Conservation (phyloP, 2,329 filamentous ascomycete species). For the Cladosporium sp. region DNA sequence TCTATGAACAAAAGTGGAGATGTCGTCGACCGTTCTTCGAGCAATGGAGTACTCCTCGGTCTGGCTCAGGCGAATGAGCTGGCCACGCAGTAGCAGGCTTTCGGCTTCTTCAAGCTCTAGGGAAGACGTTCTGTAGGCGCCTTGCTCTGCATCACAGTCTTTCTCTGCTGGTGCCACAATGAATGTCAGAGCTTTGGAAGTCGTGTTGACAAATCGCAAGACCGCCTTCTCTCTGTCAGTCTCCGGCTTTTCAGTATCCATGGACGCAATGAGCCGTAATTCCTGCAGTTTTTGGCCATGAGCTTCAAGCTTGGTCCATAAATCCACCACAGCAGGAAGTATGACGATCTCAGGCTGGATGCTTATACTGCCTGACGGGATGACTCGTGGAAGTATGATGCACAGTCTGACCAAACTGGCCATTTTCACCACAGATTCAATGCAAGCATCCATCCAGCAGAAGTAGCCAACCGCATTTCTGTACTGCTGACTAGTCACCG, state of each 20-base stretch:
- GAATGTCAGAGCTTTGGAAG: not conserved
- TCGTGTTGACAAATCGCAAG: not conserved
- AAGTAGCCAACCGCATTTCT: conserved; percentile 3
- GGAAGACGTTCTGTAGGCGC: not conserved
- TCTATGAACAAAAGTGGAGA: not conserved
- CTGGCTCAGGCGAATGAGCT: not conserved
- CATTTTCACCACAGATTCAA: conserved; percentile 2
- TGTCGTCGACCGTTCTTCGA: conserved; percentile 3
- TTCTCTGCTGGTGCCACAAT: not conserved
- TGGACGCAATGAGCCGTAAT: not conserved
- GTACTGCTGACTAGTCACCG: not conserved
- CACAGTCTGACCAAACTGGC: not conserved
- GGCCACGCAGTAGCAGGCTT: not conserved
- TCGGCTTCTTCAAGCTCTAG: conserved; percentile 4
- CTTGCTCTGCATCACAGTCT: not conserved
- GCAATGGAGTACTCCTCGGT: not conserved
- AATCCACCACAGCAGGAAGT: not conserved
- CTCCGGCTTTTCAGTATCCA: not conserved
- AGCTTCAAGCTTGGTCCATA: not conserved
- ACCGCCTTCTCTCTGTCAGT: not conserved
- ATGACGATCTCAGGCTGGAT: not conserved
- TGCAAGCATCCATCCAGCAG: conserved; percentile 5
- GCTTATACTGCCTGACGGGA: not conserved
- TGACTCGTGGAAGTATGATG: not conserved
- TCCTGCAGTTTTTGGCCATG: not conserved